Evolutionary conservation across 169 alveolate genomes (phyloP).

Genomic region (Babesia divergens): DNA sequence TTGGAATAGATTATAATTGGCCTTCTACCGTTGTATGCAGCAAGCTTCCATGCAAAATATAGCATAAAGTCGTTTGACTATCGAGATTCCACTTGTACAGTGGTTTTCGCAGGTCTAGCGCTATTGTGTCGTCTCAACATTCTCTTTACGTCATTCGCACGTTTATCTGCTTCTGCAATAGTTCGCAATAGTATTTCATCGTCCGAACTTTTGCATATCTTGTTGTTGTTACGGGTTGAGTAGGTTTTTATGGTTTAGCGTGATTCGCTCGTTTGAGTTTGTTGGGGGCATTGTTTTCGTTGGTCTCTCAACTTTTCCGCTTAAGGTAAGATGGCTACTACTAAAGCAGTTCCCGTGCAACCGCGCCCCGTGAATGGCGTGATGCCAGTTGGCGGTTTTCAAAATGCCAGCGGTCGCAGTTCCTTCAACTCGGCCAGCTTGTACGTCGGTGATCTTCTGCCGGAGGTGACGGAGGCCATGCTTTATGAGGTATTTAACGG

Average conservation of each 20-base stretch:
- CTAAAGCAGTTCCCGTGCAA: conserved; percentile 7
- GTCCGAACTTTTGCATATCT: too few relatives aligned
- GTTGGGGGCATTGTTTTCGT: background rate
- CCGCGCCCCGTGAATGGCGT: conserved; percentile 29
- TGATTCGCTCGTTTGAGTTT: too few relatives aligned
- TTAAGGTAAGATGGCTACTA: conserved; percentile 12
- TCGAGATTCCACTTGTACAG: too few relatives aligned
- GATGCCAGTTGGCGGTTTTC: conserved; percentile 22
- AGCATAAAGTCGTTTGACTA: too few relatives aligned
- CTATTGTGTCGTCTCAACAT: too few relatives aligned
- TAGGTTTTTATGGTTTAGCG: too few relatives aligned
- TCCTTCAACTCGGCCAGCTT: conserved; percentile 82
- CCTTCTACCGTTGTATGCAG: background rate
- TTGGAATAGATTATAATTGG: background rate
- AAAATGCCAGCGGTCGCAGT: background rate
- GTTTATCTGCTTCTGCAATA: too few relatives aligned
- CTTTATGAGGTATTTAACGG: conserved; percentile 89
- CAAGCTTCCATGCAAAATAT: background rate
- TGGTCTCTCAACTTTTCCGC: background rate
- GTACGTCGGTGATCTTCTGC: conserved; percentile 89
- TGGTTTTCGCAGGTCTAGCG: too few relatives aligned
- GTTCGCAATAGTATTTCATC: too few relatives aligned
- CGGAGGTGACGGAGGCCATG: conserved; percentile 92
- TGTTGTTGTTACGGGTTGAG: too few relatives aligned
- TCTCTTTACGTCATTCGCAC: too few relatives aligned